phyloP scores from a whole-genome alignment of 2,329 filamentous ascomycete genomes.

The Colletotrichum nymphaeae region DNA sequence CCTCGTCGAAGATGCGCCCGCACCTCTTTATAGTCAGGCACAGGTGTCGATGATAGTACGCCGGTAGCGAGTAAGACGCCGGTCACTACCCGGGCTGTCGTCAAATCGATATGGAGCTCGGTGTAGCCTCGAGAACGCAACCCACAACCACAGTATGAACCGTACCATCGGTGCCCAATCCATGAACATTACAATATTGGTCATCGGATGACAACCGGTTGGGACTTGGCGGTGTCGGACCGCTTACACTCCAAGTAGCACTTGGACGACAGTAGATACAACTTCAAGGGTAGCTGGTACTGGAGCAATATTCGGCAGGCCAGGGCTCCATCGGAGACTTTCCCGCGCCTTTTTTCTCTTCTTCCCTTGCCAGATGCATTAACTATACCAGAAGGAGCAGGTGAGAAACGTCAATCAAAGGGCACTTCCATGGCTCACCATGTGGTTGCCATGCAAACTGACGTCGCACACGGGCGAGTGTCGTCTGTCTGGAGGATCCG shows the following conservation, averaged over 20 bases:
- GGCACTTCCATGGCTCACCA: slow-evolving; percentile 8
- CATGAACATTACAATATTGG: slow-evolving; percentile 28
- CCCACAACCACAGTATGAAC: neutral
- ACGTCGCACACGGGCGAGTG: neutral
- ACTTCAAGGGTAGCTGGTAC: slow-evolving; percentile 7
- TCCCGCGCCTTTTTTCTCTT: neutral
- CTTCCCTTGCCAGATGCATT: neutral
- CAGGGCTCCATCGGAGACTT: slow-evolving; percentile 12
- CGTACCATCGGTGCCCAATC: neutral
- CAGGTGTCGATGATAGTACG: neutral
- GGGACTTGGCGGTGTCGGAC: slow-evolving; percentile 13
- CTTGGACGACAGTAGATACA: neutral
- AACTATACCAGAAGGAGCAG: slow-evolving; percentile 27
- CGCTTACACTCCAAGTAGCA: neutral
- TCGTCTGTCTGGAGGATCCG: slow-evolving; percentile 5
- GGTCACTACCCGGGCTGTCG: neutral
- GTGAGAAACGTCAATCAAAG: neutral
- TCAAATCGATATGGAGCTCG: neutral
- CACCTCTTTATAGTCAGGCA: slow-evolving; percentile 18
- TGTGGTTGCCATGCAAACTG: slow-evolving; percentile 26
- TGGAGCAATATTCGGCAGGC: neutral
- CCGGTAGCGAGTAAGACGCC: neutral
- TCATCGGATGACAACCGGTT: slow-evolving; percentile 11
- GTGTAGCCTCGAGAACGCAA: slow-evolving; percentile 1
- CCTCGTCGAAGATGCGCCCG: neutral